Base-by-base conservation (phyloP, 1,284 basidiomycete species). In the Ganoderma boninense region DNA sequence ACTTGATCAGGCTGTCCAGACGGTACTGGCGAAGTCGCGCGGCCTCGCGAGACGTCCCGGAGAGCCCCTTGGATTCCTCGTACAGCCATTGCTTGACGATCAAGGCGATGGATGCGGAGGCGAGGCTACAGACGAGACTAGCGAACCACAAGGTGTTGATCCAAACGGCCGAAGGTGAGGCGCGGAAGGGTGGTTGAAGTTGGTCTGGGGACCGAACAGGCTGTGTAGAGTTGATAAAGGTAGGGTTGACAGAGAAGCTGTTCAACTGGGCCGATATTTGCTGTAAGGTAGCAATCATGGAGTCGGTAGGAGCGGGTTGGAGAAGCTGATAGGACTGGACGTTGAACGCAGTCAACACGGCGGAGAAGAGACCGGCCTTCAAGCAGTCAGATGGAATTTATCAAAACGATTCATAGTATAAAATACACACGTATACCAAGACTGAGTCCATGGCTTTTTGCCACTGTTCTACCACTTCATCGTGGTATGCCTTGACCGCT, bases 71-170 rank as follows among this genome's bases (percentile, higher is more conserved):
- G 5, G 26, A 60, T 26, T 67, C 72, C 60, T 71, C 59, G 38
- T 69, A 49, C 14, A 75, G 56, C 76, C 77, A 78, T 49, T 77
- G 74, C 46, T 74, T 75, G 43, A 71, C 75, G 35, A 73, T 35
- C 54, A 76, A 70, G 8, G 63, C 71, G 26, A 75, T 66, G 13
- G 68, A 67, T 1, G 74, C 56, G 5, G 75, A 65, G 6, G 72
- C 54, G 20, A 76, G 67, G 6, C 68, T 74, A 40, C 46, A 69
- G 14, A 74, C 42, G 7, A 76, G 67, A 62, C 71, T 73, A 20
- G 61, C 18, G 52, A 74, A 74, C 74, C 74, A 76, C 20, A 76
- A 61, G 2, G 63, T 56, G 63, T 74, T 74, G 66, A 76, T 66
- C 52, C 68, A 67, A 0, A 73, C 54, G 8, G 69, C 68, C 0